Conservation (phyloP, 805 yeast species). For the Novakomyces olei region DNA sequence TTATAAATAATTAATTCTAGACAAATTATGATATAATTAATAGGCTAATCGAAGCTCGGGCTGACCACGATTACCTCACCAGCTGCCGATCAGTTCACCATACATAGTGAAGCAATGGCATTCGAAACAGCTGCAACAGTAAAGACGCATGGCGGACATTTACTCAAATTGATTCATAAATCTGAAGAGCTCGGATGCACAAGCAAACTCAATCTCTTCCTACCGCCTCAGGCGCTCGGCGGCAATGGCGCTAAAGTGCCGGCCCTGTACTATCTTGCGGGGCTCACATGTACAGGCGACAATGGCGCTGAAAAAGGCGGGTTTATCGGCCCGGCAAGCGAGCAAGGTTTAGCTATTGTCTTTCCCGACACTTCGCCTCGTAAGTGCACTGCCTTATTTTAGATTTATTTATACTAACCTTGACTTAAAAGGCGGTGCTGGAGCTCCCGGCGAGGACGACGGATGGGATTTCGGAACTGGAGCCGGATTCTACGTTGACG, state of each 20-base stretch:
- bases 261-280: constrained; percentile 58
- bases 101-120: constrained; percentile 9
- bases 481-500: constrained; percentile 85
- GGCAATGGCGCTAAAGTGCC: constrained; percentile 43
- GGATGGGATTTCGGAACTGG: constrained; percentile 82
- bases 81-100: too few relatives aligned
- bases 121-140: constrained; percentile 33
- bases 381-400: constrained; percentile 1
- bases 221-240: constrained; percentile 34
- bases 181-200: constrained; percentile 41
- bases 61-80: too few relatives aligned
- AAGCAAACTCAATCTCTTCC: constrained; percentile 67
- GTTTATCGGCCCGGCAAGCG: constrained; percentile 56
- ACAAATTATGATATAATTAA: too few relatives aligned
- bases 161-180: constrained; percentile 52
- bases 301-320: constrained; percentile 88
- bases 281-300: constrained; percentile 81
- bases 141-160: constrained; percentile 47
- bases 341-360: constrained; percentile 67
- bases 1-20: too few relatives aligned
- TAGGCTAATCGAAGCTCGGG: too few relatives aligned
- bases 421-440: too few relatives aligned
- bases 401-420: constrained; percentile 1
- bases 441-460: constrained; percentile 57
- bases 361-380: constrained; percentile 97